Evolutionary conservation across 495 filamentous ascomycete genomes (phyloP).

Genomic region (Aspergillus egyptiacus): DNA sequence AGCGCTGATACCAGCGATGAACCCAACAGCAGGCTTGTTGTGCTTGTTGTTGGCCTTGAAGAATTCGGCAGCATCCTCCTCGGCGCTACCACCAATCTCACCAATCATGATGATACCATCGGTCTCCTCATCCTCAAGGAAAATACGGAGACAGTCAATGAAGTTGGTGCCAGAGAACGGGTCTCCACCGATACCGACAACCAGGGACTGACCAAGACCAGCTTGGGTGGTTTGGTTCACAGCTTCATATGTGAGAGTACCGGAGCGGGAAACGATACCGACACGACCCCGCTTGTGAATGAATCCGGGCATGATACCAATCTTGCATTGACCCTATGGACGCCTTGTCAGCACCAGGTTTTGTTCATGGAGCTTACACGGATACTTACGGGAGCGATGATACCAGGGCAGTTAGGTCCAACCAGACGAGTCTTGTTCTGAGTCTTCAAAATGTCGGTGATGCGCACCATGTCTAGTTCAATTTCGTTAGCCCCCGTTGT

Average conservation of each 20-base stretch:
- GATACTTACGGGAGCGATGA: constrained; percentile 73
- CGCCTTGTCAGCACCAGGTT: constrained; percentile 3
- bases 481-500: constrained; percentile 21
- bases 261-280: constrained; percentile 96
- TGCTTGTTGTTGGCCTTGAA: constrained; percentile 81
- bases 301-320: constrained; percentile 99
- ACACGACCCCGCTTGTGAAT: constrained; percentile 99
- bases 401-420: constrained; percentile 97
- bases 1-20: constrained; percentile 97
- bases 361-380: not conserved
- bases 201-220: constrained; percentile 93
- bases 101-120: constrained; percentile 99
- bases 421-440: constrained; percentile 95
- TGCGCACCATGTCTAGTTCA: constrained; percentile 87
- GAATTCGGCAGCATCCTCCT: constrained; percentile 97
- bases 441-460: constrained; percentile 95
- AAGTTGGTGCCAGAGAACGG: constrained; percentile 99
- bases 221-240: constrained; percentile 99
- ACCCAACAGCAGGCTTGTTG: constrained; percentile 95
- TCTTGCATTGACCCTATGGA: constrained; percentile 91
- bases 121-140: constrained; percentile 91
- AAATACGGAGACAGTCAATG: constrained; percentile 97
- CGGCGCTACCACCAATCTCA: constrained; percentile 94
- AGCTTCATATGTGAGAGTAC: constrained; percentile 98
- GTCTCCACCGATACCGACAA: constrained; percentile 97